These are phyloP conservation scores for Yamadazyma triangularis DNA, from an alignment of 1,139 yeast species.

Conservation along the genomic window DNA sequence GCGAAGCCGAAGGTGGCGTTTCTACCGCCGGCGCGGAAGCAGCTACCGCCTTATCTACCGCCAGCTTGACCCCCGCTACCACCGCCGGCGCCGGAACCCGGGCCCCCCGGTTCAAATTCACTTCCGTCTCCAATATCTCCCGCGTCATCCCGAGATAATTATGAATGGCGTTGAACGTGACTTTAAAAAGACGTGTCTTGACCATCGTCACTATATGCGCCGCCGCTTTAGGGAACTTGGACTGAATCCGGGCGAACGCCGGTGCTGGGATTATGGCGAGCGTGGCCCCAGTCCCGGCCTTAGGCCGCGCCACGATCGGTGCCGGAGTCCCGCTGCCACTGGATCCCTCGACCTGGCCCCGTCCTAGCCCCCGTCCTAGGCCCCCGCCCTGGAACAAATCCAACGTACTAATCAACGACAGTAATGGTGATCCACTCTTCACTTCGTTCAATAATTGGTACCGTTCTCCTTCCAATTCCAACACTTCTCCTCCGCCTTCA, in stretches of 20 bases:
- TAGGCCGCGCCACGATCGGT: constrained; percentile 54
- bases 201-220: constrained; percentile 95
- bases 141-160: constrained; percentile 79
- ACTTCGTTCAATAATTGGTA: constrained; percentile 82
- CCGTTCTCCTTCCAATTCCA: constrained; percentile 45
- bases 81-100: no score
- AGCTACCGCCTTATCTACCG: no score
- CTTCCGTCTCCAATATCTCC: constrained; percentile 77
- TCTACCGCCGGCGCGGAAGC: no score
- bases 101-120: no score
- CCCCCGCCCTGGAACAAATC: constrained; percentile 53
- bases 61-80: no score
- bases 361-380: no score
- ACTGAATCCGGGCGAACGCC: constrained; percentile 70
- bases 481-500: constrained; percentile 37
- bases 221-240: constrained; percentile 81
- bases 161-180: constrained; percentile 87
- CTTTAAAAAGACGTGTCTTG: constrained; percentile 78
- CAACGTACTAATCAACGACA: constrained; percentile 76
- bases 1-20: no score
- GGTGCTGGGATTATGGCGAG: constrained; percentile 87
- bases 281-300: constrained; percentile 54
- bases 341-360: no score
- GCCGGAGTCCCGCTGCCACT: no score
- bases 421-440: constrained; percentile 79